These are phyloP conservation scores for Fusarium humuli DNA, from an alignment of 2,329 filamentous ascomycete species.

Conservation along the genomic window DNA sequence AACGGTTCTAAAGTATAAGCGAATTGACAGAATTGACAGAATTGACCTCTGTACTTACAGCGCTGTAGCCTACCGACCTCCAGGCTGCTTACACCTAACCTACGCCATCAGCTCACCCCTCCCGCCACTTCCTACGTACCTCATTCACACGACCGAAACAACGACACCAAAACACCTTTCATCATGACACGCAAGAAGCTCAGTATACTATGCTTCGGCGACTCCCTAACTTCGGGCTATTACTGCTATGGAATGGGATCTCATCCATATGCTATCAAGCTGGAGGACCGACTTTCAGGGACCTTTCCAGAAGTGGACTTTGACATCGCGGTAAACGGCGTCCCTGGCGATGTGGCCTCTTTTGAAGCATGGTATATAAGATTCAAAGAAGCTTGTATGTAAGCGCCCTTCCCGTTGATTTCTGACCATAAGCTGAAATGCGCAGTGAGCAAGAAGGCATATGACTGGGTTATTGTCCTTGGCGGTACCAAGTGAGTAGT, in stretches of 20 bases:
- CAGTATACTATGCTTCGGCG: constrained; percentile 72
- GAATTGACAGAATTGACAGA: background rate
- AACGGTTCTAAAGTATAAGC: background rate
- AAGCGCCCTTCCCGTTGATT: background rate
- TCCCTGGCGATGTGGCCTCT: constrained; percentile 63
- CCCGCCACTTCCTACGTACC: constrained; percentile 9
- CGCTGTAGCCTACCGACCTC: constrained; percentile 21
- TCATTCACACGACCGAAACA: background rate
- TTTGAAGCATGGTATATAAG: constrained; percentile 49
- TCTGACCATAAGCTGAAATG: constrained; percentile 1
- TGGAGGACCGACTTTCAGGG: constrained; percentile 60
- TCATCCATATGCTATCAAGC: constrained; percentile 65
- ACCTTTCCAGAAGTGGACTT: constrained; percentile 59
- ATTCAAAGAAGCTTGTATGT: constrained; percentile 52
- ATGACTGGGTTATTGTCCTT: constrained; percentile 72
- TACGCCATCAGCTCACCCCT: constrained; percentile 20
- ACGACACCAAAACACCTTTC: background rate
- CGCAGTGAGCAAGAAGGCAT: constrained; percentile 48
- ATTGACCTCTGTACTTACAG: background rate
- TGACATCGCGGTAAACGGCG: constrained; percentile 61
- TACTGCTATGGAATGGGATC: constrained; percentile 54
- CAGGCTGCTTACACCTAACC: constrained; percentile 17
- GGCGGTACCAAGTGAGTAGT: constrained; percentile 70
- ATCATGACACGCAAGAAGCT: constrained; percentile 53
- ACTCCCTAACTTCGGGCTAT: constrained; percentile 72